phyloP scores from a whole-genome alignment of 306 rosid genomes.

The Castanopsis chinensis region DNA sequence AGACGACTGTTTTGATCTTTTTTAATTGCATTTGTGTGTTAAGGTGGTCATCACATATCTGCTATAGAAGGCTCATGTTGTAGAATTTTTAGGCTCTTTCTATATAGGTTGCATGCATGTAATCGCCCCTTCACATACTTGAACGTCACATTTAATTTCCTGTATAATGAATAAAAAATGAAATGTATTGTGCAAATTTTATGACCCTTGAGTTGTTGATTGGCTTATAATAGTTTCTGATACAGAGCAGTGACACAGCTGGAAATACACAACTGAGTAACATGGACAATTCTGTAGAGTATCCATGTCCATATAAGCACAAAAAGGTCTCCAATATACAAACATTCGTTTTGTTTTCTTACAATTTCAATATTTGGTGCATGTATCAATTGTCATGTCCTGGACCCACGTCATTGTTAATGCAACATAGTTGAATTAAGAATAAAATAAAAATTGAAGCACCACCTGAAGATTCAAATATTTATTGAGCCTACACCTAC shows the following conservation, averaged over 20 bases:
- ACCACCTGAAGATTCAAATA: not conserved
- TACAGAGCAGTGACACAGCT: not conserved
- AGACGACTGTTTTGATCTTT: slow-evolving; percentile 12
- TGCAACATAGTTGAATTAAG: not conserved
- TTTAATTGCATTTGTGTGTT: not conserved
- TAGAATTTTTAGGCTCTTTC: not conserved
- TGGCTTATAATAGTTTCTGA: not conserved
- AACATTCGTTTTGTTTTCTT: not conserved
- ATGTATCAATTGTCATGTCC: not conserved
- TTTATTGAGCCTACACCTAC: not conserved
- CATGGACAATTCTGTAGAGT: not conserved
- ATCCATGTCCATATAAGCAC: not conserved
- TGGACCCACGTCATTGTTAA: not conserved
- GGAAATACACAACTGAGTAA: not conserved
- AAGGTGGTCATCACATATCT: not conserved
- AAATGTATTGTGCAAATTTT: not conserved
- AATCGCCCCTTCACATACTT: not conserved
- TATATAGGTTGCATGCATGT: not conserved
- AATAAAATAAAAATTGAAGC: not conserved
- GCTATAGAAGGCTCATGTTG: not conserved
- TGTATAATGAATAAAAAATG: not conserved
- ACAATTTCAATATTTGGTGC: not conserved
- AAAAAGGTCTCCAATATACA: not conserved
- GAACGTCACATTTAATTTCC: not conserved
- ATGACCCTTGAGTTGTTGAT: not conserved